phyloP scores from a whole-genome alignment of 805 yeast genomes.

The Ogataea ganodermae region DNA sequence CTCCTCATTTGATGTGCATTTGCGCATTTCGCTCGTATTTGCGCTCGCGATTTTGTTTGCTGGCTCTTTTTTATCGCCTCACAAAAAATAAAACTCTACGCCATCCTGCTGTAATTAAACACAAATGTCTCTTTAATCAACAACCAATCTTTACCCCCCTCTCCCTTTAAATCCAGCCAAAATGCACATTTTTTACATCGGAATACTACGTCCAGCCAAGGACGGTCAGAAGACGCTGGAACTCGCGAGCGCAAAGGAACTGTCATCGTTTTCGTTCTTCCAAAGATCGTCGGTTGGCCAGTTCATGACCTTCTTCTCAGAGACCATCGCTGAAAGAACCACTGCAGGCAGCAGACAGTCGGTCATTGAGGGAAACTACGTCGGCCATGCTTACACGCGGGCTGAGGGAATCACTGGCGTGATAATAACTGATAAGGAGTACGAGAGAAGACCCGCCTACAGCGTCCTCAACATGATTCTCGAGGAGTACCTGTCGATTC shows the following conservation, averaged over 20 bases:
- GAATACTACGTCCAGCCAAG: conserved; percentile 64
- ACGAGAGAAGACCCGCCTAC: conserved; percentile 96
- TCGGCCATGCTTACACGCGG: conserved; percentile 90
- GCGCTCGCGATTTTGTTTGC: conserved; percentile 2
- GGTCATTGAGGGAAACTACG: conserved; percentile 87
- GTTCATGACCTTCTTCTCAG: conserved; percentile 92
- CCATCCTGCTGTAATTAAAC: background rate
- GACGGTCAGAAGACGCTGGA: conserved; percentile 65
- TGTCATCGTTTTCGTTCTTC: conserved; percentile 85
- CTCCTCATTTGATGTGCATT: too few species aligned
- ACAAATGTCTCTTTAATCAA: background rate
- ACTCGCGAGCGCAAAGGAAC: conserved; percentile 76
- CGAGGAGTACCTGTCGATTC: conserved; percentile 85
- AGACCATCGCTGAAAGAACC: conserved; percentile 88
- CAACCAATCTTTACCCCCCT: background rate
- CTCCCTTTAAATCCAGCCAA: too few species aligned
- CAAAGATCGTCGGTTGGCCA: conserved; percentile 76
- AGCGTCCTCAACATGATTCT: conserved; percentile 85
- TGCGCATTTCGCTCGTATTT: background rate
- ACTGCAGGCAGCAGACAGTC: conserved; percentile 88
- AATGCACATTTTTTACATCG: conserved; percentile 93
- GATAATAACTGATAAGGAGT: conserved; percentile 89
- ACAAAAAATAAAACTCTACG: conserved; percentile 4
- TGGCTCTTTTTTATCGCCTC: conserved; percentile 5
- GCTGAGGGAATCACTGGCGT: conserved; percentile 92